A percentile compares a stretch with the other conserved stretches of the same genome.
These are phyloP conservation scores for Rhododendron williamsianum DNA, from an alignment of 148 eudicot species.

Conservation along the genomic window DNA sequence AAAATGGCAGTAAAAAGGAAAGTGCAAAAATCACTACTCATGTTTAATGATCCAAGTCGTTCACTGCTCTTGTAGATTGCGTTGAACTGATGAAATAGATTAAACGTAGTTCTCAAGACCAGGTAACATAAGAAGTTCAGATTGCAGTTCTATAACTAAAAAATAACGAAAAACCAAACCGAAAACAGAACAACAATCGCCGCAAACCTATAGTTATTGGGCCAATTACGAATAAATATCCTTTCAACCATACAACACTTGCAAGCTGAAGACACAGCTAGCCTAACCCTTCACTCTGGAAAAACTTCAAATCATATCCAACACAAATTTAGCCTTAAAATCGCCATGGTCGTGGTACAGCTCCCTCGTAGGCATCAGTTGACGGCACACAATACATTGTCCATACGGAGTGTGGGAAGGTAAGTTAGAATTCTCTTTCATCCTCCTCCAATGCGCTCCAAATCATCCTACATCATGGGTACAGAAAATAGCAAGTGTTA, in stretches of 20 bases:
- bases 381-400: neutral
- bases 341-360: neutral
- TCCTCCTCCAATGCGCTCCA: conserved; percentile 23
- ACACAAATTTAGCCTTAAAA: neutral
- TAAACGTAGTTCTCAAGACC: neutral
- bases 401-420: neutral
- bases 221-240: neutral
- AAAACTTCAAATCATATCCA: neutral
- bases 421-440: conserved; percentile 6
- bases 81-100: neutral
- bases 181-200: neutral
- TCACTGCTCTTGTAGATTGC: neutral
- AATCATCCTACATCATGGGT: conserved; percentile 16
- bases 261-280: neutral
- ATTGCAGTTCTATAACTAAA: neutral
- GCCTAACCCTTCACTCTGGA: neutral
- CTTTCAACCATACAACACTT: neutral
- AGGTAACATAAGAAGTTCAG: neutral
- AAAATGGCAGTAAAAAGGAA: neutral
- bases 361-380: neutral
- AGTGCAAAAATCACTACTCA: neutral
- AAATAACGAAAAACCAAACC: neutral
- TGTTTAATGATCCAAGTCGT: too few relatives aligned
- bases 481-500: neutral
- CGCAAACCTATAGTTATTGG: too few relatives aligned